These are phyloP conservation scores for Cajanus cajan DNA, from an alignment of 306 rosid species.

Conservation along the genomic window DNA sequence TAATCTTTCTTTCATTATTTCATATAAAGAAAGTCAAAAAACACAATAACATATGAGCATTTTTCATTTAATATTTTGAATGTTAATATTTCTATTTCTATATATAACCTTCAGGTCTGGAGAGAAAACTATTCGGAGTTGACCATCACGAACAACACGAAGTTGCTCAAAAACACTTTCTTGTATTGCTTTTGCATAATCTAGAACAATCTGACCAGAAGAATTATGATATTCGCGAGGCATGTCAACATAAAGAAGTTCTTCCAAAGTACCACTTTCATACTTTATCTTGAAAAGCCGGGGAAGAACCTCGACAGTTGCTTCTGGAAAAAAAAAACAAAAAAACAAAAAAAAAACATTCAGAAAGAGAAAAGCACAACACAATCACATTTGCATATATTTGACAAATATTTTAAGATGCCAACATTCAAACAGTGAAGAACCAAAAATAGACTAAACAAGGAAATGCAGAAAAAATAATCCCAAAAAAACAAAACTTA, in stretches of 20 bases:
- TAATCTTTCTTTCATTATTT: neutral
- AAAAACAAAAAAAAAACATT: constrained; percentile 30
- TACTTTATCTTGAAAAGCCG: constrained; percentile 95
- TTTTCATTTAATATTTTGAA: neutral
- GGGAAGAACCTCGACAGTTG: constrained; percentile 96
- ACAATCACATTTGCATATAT: constrained; percentile 17
- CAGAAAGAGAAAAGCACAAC: constrained; percentile 18
- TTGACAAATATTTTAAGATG: constrained; percentile 7
- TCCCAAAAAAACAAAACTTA: constrained; percentile 33
- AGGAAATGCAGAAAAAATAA: constrained; percentile 3
- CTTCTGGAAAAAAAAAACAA: no score
- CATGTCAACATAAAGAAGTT: constrained; percentile 96
- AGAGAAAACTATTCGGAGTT: constrained; percentile 92
- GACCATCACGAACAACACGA: constrained; percentile 99
- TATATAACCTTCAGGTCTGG: constrained; percentile 80
- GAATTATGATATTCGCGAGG: constrained; percentile 95
- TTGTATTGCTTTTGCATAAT: constrained; percentile 96
- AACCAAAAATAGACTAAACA: constrained; percentile 19
- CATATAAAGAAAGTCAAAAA: constrained; percentile 10
- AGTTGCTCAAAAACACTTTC: constrained; percentile 99
- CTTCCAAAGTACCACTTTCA: constrained; percentile 98
- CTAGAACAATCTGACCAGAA: constrained; percentile 94
- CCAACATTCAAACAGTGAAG: neutral
- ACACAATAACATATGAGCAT: neutral
- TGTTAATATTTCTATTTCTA: neutral